Base-by-base conservation (phyloP, 495 filamentous ascomycete species). In the Penicillium roqueforti region DNA sequence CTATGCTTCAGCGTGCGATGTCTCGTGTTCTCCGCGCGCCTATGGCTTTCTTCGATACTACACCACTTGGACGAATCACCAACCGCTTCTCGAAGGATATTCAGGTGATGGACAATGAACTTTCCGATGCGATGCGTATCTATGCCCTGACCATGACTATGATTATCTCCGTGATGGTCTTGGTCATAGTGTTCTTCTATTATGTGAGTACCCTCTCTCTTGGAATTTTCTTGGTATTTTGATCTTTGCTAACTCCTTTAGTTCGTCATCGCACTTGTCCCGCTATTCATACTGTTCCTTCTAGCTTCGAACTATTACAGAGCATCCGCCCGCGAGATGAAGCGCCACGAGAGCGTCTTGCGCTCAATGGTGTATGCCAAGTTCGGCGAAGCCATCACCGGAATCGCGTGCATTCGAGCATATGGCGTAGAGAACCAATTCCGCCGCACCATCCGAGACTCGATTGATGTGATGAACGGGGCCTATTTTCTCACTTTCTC, bases 11-110 rank as follows among this genome's bases (percentile, higher is more conserved):
- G 10, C 73, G 83, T n/a, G 92, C 93, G 20, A 87, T 97, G 73
- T 79, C 70, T 10, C 82, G 86, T 39, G 88, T 91, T 1, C 77
- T 98, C 37, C 82, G 91, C 43, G 92, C 93, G 0, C 93, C 93
- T 0, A 95, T 97, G 91, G 86, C 86, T 4, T 97, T 97, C 76
- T 97, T 97, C 74, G 93, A 97, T 59, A 97, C 92, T 0, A 98
- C 93, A 0, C 93, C 93, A 1, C 75, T 97, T 1, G 93, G 93
- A n/a, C 85, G 93, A 22, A 96, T 98, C 65, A 93, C 91, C 8
- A 98, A 97, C 65, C 88, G 93, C 19, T 98, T 98, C 72, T 92
- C 91, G 3, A 90, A 92, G 61, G 93, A 98, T 68, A 86, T 97
- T 41, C 87, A 95, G 61, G 86, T 88, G 29, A 95, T 98, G 91